Conservation (phyloP, 495 filamentous ascomycete genomes). For the Thozetella sp. region DNA sequence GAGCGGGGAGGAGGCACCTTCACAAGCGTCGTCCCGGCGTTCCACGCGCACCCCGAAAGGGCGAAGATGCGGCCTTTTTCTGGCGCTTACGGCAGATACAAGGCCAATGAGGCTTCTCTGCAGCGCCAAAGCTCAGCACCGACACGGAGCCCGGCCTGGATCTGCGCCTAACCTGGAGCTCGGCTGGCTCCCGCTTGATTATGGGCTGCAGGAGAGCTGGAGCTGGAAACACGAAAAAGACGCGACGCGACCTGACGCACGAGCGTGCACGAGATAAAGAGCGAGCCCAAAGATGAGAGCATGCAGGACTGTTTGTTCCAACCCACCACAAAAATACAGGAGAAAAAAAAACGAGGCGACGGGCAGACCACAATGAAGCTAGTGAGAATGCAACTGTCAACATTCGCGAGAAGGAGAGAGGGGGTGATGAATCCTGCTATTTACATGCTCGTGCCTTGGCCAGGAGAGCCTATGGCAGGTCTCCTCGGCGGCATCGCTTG, state of each 20-base stretch:
- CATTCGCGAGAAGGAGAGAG: neutral
- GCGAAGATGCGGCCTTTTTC: neutral
- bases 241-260: constrained; percentile 11
- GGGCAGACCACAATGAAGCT: neutral
- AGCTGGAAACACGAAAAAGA: constrained; percentile 4
- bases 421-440: neutral
- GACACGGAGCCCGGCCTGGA: neutral
- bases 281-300: neutral
- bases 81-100: constrained; percentile 11
- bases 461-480: constrained; percentile 9
- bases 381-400: constrained; percentile 4
- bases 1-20: neutral
- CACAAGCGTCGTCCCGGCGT: neutral
- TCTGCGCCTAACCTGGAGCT: neutral
- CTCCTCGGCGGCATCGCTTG: constrained; percentile 5
- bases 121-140: neutral
- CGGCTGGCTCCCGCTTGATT: constrained; percentile 8
- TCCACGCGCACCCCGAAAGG: neutral
- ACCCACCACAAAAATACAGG: too few relatives aligned
- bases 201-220: constrained; percentile 7
- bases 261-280: neutral
- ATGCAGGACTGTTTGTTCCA: too few relatives aligned
- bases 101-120: neutral
- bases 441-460: neutral
- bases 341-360: too few relatives aligned